Base-by-base conservation (phyloP, 2,329 filamentous ascomycete genomes). In the Alternaria sp. region DNA sequence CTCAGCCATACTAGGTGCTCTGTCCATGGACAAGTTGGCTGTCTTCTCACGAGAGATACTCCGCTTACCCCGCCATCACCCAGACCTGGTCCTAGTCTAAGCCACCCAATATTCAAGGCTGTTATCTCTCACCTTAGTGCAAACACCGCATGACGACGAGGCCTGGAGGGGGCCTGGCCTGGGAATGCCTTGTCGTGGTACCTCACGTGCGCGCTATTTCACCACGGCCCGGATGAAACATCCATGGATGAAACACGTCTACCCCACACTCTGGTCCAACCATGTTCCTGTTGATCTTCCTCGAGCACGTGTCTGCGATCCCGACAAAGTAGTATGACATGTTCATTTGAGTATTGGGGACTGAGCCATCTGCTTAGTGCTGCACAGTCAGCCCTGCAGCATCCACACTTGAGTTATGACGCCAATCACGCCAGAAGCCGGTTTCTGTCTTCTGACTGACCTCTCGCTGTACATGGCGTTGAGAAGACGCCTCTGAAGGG, bases 61-160 rank as follows among this genome's bases (percentile, higher is more conserved):
- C 41, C 36, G n/a, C 47, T 48, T 58, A 59, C 57, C 57, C 57
- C 56, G 43, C 56, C 51, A 34, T 42, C 2, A 14, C 34, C 56
- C 51, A 47, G 30, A 18, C 41, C 55, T 47, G 42, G 52, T 14
- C 26, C 26, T 32, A 26, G 34, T 5, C 46, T 18, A 51, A 51
- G 57, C 52, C 57, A 55, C 39, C 30, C 43, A 9, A 14, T 22
- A 14, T 28, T 22, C 22, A 41, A 43, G 43, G 18, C 43, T 38
- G 24, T 55, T 30, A 52, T 49, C 48, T 41, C 18, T 18, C 8
- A 9, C 18, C 39, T 22, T 41, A 14, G 39, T 22, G 18, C 11
- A 18, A 18, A 34, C 46, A 30, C 30, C 20, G 30, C 20, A 48
- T 48, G 44, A 48, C 44, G 44, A 48, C 8, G 44, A 39, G 7